Evolutionary conservation across 805 yeast species (phyloP), one percentile per base, ranked within the genome.

Genomic region (Yarrowia bubula): DNA sequence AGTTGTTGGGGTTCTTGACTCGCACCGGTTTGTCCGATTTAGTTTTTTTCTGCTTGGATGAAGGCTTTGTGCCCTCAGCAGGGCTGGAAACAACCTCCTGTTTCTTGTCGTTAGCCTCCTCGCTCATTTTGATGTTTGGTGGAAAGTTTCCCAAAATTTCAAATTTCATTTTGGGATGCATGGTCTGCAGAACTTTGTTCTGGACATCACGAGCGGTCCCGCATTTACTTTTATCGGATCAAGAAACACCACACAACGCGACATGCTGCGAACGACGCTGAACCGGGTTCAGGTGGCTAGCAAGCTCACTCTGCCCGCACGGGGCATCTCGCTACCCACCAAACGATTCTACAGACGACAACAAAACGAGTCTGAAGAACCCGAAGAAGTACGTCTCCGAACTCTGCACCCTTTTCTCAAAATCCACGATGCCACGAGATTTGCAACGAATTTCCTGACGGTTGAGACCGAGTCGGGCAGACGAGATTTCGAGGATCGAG

Each of bases 191-290:
- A 48, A 48, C 55, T 48, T 48, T 48, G 55, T 48, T 48, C 32
- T n/a, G 17, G 28, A 8, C 37, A 46, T 31, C 50, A 46, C 50
- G 22, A n/a, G 13, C 38, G 13, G 38, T 35, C 10, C 13, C 38
- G 13, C 38, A 35, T n/a, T 46, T 22, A n/a, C 38, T 31, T 18
- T 15, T 22, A 32, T 18, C 55, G 35, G 55, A 48, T 48, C 55
- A 33, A 15, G 11, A 8, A 31, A 31, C 18, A n/a, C 9, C 53
- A 33, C 50, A 44, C 35, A 28, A 43, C 50, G 51, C 51, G 51
- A 47, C 17, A 48, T 48, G 55, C 55, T 48, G 8, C 41, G 55
- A 48, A 48, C 55, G 17, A 48, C 55, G 11, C 9, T 35, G 55
- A 18, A 41, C 41, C 55, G 55, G 55, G 41, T 31, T 18, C 55